phyloP scores from a whole-genome alignment of 805 yeast genomes.

The Suhomyces vadensis region DNA sequence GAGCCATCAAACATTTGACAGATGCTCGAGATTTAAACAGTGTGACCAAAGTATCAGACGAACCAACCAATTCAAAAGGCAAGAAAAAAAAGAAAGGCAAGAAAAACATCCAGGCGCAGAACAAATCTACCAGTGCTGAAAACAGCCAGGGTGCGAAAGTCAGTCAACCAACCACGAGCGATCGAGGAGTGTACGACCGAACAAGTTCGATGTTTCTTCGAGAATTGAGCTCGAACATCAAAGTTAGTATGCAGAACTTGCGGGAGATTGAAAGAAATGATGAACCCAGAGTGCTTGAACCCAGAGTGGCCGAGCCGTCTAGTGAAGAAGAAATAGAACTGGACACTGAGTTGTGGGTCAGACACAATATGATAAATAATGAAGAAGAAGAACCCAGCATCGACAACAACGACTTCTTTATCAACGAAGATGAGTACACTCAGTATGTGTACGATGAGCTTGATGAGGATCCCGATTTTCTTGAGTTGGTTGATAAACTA shows the following conservation, averaged over 20 bases:
- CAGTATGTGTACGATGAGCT: slow-evolving; percentile 16
- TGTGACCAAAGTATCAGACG: no score
- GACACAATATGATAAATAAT: neutral
- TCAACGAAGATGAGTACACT: slow-evolving; percentile 12
- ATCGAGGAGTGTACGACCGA: neutral
- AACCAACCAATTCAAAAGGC: no score
- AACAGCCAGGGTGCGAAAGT: no score
- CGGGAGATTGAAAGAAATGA: no score
- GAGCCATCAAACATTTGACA: no score
- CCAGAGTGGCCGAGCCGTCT: no score
- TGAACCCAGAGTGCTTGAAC: no score
- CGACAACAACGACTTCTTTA: slow-evolving; percentile 4
- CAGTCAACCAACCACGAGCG: neutral
- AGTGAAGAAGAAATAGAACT: neutral
- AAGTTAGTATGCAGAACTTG: neutral
- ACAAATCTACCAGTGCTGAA: no score
- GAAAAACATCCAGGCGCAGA: no score
- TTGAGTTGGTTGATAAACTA: slow-evolving; percentile 20
- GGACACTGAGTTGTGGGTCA: neutral
- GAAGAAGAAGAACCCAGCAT: neutral
- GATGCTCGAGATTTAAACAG: no score
- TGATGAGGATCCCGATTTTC: slow-evolving; percentile 16
- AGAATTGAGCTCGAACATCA: slow-evolving; percentile 1
- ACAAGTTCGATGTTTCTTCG: neutral
- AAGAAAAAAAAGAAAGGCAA: no score